Base-by-base conservation (phyloP, 192 early-diverging fungal species). In the Backusella parvicylindrica region DNA sequence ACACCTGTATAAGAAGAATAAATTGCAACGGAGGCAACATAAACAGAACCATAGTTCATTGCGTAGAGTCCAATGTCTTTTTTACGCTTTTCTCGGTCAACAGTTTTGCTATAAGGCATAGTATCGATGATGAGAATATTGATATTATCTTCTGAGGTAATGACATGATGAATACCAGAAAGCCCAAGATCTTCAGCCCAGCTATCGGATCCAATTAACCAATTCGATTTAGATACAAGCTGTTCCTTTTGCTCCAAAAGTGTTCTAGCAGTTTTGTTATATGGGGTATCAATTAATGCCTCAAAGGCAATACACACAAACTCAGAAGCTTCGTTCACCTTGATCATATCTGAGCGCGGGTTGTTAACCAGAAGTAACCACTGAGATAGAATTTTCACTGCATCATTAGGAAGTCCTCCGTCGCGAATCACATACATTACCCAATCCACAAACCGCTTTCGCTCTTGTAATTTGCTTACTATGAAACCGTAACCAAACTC, bases 51-150 rank as follows among this genome's bases (percentile, higher is more conserved):
- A 85, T 97, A 96, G 84, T 92, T 94, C 95, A 98, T 96, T 33
- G 95, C 95, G 73, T 96, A 97, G 32, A 98, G 86, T 63, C 95
- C 97, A 77, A 97, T 87, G 80, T 98, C 96, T 86, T 97, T 97
- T 88, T 96, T 96, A 65, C 86, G 86, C 79, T 88, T 86, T 63
- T 90, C 88, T 38, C 77, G 82, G 41, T 83, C 75, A 23, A 84
- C 82, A 1, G 64, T 64, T 33, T 83, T 80, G n/a, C 91, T 87
- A 75, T 98, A 96, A 30, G 91, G 85, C 70, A 90, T 87, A 0
- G 93, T 96, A 77, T 98, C 96, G 50, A 98, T 84, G 33, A 97
- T 89, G 33, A 98, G 84, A 81, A 98, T 87, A 82, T 96, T 97
- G 77, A 98, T 84, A 84, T 95, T 91, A 40, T 94, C 86, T 7